phyloP scores from a whole-genome alignment of 2,329 filamentous ascomycete genomes.

The Lojkania enalia region DNA sequence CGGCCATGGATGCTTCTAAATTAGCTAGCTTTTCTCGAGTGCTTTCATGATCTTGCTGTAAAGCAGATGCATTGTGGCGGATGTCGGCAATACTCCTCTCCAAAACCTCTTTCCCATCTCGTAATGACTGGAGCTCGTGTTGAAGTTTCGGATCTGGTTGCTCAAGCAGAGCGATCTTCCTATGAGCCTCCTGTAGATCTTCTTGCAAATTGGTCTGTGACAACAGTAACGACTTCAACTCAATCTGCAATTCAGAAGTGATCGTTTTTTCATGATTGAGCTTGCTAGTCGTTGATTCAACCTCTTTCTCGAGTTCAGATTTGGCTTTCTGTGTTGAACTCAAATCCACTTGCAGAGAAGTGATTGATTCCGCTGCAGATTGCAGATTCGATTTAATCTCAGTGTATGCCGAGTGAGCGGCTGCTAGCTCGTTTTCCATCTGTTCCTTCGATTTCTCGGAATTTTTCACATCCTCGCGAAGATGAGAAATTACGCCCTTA shows the following conservation, averaged over 20 bases:
- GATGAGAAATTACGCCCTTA: conserved; percentile 22
- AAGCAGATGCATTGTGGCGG: conserved; percentile 20
- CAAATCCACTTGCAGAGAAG: conserved; percentile 27
- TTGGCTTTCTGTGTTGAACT: conserved; percentile 20
- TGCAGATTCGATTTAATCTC: conserved; percentile 20
- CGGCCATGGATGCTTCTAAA: conserved; percentile 23
- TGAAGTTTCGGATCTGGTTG: conserved; percentile 19
- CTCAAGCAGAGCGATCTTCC: conserved; percentile 25
- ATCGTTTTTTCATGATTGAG: conserved; percentile 17
- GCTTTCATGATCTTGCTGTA: conserved; percentile 26
- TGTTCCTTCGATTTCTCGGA: conserved; percentile 24
- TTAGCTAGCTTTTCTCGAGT: conserved; percentile 27
- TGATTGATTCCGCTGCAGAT: conserved; percentile 18
- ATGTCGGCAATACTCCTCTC: conserved; percentile 24
- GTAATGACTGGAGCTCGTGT: conserved; percentile 23
- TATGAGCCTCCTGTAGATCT: conserved; percentile 26
- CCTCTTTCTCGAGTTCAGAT: conserved; percentile 24
- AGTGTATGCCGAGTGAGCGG: conserved; percentile 18
- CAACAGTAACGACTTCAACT: conserved; percentile 24
- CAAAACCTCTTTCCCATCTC: conserved; percentile 22
- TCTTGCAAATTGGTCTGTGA: conserved; percentile 20
- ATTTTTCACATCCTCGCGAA: conserved; percentile 30
- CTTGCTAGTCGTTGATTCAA: conserved; percentile 16
- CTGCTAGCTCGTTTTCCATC: conserved; percentile 27
- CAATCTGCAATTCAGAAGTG: conserved; percentile 21